Percentiles rank a stretch among this genome's conserved stretches.
These are phyloP conservation scores for Neopestalotiopsis sp. DNA, from an alignment of 2,329 filamentous ascomycete genomes.

Conservation along the genomic window DNA sequence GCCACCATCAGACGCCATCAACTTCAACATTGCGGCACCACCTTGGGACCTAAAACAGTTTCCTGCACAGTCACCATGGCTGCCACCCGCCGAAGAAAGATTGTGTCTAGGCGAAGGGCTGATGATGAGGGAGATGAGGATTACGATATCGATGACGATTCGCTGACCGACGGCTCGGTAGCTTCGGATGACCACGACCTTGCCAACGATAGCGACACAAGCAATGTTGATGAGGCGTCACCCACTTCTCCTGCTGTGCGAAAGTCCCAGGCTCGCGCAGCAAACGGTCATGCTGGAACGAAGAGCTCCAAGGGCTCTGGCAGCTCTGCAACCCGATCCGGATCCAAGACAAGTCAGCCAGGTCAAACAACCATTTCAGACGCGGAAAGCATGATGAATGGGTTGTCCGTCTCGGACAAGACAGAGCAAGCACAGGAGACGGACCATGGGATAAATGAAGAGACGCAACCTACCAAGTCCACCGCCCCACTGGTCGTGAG, in stretches of 20 bases:
- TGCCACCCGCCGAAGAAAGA: conserved; percentile 64
- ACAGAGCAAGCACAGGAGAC: conserved; percentile 49
- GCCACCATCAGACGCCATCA: conserved; percentile 15
- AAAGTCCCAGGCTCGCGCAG: conserved; percentile 32
- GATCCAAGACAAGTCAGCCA: conserved; percentile 40
- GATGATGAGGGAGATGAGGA: conserved; percentile 77
- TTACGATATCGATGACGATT: conserved; percentile 69
- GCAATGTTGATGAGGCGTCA: conserved; percentile 63
- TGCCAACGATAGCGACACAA: conserved; percentile 68
- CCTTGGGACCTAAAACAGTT: conserved; percentile 20
- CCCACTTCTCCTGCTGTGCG: conserved; percentile 43
- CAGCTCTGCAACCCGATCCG: conserved; percentile 34
- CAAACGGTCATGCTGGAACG: conserved; percentile 41
- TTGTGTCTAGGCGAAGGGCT: conserved; percentile 71
- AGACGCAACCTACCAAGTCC: conserved; percentile 43
- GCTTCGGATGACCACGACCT: conserved; percentile 66
- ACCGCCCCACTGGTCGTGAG: conserved; percentile 60
- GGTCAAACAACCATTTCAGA: conserved; percentile 49
- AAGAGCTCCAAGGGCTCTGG: conserved; percentile 35
- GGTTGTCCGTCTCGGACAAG: conserved; percentile 52
- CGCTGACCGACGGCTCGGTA: conserved; percentile 68
- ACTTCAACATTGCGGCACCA: conserved; percentile 14
- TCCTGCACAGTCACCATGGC: conserved; percentile 46
- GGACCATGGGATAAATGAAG: conserved; percentile 51
- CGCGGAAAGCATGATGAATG: conserved; percentile 65